Conservation (phyloP, 2,329 filamentous ascomycete species). For the Hymenoscyphus fructigenus region DNA sequence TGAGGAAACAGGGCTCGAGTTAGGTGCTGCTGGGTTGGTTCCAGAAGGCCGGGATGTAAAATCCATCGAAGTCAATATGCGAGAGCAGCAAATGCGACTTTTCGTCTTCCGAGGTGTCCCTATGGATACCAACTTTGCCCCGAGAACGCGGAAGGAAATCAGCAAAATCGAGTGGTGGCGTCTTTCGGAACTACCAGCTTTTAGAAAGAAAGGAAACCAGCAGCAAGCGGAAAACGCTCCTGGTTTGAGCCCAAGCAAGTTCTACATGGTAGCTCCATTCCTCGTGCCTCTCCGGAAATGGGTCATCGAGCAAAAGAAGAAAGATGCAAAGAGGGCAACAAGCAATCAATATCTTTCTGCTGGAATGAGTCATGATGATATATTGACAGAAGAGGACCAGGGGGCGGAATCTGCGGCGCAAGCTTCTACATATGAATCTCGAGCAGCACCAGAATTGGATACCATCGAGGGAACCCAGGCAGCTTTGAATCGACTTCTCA, state of each 20-base stretch:
- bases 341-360: slow-evolving; percentile 44
- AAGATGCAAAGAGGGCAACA: slow-evolving; percentile 49
- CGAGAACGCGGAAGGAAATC: slow-evolving; percentile 93
- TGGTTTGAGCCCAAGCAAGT: slow-evolving; percentile 76
- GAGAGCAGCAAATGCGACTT: slow-evolving; percentile 87
- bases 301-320: slow-evolving; percentile 81
- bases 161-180: slow-evolving; percentile 96
- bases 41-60: slow-evolving; percentile 71
- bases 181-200: slow-evolving; percentile 80
- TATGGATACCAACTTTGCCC: slow-evolving; percentile 83
- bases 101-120: slow-evolving; percentile 90
- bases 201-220: slow-evolving; percentile 62
- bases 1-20: slow-evolving; percentile 91
- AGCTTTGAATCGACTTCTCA: slow-evolving; percentile 52
- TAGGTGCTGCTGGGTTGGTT: slow-evolving; percentile 73
- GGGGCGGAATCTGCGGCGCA: slow-evolving; percentile 28
- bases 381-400: slow-evolving; percentile 61
- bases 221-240: slow-evolving; percentile 51
- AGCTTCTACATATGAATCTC: slow-evolving; percentile 9
- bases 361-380: slow-evolving; percentile 53
- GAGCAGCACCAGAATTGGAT: slow-evolving; percentile 34
- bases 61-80: slow-evolving; percentile 84
- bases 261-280: slow-evolving; percentile 98
- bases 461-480: slow-evolving; percentile 51
- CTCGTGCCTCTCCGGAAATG: slow-evolving; percentile 82